Evolutionary conservation across 2,329 filamentous ascomycete species (phyloP).

Genomic region (Trichoderma brevicompactum): DNA sequence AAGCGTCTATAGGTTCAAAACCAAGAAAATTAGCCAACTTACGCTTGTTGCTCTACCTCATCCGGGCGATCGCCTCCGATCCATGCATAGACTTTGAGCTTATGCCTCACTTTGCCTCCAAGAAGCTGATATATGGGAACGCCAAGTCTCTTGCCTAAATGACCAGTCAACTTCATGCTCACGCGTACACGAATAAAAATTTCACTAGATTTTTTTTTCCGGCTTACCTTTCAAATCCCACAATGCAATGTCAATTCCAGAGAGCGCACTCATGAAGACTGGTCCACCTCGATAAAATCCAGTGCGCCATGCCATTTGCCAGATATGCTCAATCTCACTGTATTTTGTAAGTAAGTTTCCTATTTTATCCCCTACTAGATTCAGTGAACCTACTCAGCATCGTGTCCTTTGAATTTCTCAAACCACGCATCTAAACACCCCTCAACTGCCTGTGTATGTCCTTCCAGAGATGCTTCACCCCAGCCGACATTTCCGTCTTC

Average conservation of each 20-base stretch:
- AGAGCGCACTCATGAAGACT: constrained; percentile 78
- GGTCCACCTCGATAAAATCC: constrained; percentile 79
- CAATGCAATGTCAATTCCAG: constrained; percentile 77
- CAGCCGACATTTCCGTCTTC: constrained; percentile 67
- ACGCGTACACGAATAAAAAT: neutral
- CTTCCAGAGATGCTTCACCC: constrained; percentile 76
- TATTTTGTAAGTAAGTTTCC: neutral
- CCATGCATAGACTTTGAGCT: constrained; percentile 76
- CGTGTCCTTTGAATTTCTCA: constrained; percentile 64
- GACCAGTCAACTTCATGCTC: neutral
- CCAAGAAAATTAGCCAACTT: constrained; percentile 34
- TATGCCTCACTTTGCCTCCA: constrained; percentile 73
- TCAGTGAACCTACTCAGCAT: constrained; percentile 63
- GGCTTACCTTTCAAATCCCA: constrained; percentile 72
- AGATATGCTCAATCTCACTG: constrained; percentile 79
- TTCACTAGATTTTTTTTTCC: neutral
- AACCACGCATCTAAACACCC: constrained; percentile 71
- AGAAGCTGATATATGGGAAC: constrained; percentile 75
- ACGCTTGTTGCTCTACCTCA: constrained; percentile 68
- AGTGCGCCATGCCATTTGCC: constrained; percentile 72
- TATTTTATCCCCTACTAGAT: neutral
- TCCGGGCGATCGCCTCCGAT: constrained; percentile 74
- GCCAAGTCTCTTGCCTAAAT: constrained; percentile 50
- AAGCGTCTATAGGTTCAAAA: neutral
- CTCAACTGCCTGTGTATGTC: constrained; percentile 74